A percentile compares a stretch with the other conserved stretches of the same genome.
Conservation (phyloP, 2,329 filamentous ascomycete species). For the Stylonectria norvegica region DNA sequence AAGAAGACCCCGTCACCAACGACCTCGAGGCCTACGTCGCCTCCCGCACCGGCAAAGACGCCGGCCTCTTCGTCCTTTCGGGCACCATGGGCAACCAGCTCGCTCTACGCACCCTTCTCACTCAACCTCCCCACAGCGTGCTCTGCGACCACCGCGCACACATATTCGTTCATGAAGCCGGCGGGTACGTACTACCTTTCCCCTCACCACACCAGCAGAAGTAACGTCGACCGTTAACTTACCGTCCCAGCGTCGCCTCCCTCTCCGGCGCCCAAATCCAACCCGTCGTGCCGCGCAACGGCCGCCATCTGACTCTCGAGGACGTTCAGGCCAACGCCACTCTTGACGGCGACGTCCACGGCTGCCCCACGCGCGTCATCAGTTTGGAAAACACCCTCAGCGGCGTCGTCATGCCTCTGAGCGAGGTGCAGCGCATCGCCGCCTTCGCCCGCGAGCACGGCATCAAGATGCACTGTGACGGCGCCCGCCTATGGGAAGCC, state of each 20-base stretch:
- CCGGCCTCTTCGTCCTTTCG: constrained; percentile 75
- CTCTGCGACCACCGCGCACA: constrained; percentile 78
- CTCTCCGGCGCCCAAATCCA: constrained; percentile 69
- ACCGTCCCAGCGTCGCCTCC: constrained; percentile 56
- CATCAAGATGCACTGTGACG: constrained; percentile 73
- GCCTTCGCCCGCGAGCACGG: constrained; percentile 62
- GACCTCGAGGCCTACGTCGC: constrained; percentile 74
- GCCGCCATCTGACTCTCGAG: constrained; percentile 69
- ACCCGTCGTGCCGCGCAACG: constrained; percentile 66
- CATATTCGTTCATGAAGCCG: constrained; percentile 65
- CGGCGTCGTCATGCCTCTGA: constrained; percentile 73
- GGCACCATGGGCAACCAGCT: constrained; percentile 96
- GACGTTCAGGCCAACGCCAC: constrained; percentile 67
- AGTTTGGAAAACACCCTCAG: constrained; percentile 82
- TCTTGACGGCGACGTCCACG: constrained; percentile 68
- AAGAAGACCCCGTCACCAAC: constrained; percentile 75
- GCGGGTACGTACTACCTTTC: constrained; percentile 43
- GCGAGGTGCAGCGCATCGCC: constrained; percentile 66
- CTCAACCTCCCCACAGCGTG: constrained; percentile 74
- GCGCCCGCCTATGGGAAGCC: constrained; percentile 79
- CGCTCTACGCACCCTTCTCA: constrained; percentile 71
- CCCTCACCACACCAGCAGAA: background rate
- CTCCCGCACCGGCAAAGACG: constrained; percentile 69
- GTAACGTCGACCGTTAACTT: background rate
- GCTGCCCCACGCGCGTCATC: constrained; percentile 77